Evolutionary conservation across 495 filamentous ascomycete species (phyloP), one percentile per base, ranked within the genome.

Genomic region (Neurospora africana): DNA sequence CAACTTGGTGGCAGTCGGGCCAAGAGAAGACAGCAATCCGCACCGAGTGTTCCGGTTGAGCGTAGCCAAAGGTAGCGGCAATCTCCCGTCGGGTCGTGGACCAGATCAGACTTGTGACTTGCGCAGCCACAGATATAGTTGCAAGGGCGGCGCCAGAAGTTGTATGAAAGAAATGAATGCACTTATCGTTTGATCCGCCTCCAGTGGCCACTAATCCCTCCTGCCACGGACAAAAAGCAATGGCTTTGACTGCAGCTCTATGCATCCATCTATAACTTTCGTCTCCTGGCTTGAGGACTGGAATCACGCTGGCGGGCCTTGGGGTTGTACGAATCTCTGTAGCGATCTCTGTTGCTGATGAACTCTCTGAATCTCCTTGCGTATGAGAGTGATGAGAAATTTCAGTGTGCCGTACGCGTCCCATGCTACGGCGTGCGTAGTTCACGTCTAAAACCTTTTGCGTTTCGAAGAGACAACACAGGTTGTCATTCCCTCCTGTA

Each of bases 221-320:
- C 71, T 94, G 92, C 95, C 95, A 98, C 6, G 95, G 95, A 58
- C 95, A 97, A 82, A 98, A 98, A 11, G 95, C 95, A 73, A 98
- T 94, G 30, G 95, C 95, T 80, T 99, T 99, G 76, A 98, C 92
- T 10, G 95, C 95, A 2, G 95, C 95, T 17, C 90, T 87, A 80
- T 98, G 93, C 9, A 82, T 43, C 86, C 95, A 93, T 40, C 86
- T 86, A 77, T 96, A 89, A 74, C 89, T 91, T 75, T 92, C 89
- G 35, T 85, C 83, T 43, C 89, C 89, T 7, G 73, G 68, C 10
- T 71, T 78, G 15, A 84, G 69, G 70, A 81, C 73, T 3, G 33
- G 15, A 61, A 68, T 36, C 68, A 36, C 30, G 8, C 5, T 40
- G 21, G 41, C 10, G 41, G 38, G 38, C 21, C 8, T 47, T 30